Evolutionary conservation across 2,329 filamentous ascomycete species (phyloP), one percentile per base, ranked within the genome.

Genomic region (Venturia asperata): DNA sequence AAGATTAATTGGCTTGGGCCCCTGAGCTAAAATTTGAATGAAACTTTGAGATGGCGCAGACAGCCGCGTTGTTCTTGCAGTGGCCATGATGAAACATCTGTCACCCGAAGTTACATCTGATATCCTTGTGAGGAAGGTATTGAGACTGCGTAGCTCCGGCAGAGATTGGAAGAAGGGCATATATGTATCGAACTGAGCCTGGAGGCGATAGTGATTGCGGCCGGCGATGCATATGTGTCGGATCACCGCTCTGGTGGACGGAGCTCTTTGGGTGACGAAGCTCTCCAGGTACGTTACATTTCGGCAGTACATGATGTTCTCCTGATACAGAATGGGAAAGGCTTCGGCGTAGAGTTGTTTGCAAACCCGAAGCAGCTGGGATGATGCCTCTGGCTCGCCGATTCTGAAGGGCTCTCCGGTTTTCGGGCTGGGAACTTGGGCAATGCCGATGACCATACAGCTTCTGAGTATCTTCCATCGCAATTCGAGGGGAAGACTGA

Each of bases 301-400:
- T 6, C 47, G 56, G 30, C 34, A 39, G 61, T n/a, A 43, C n/a
- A 62, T 41, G 61, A 43, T 62, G 15, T 62, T 62, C 37, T 62
- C 43, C 10, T 42, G 42, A 24, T 62, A 62, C 2, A 62, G 61
- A 34, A 62, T 62, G 17, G 61, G 61, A 3, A 34, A 34, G 10
- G 39, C 61, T 34, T 62, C 61, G 1, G 43, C 5, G n/a, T 43
- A 43, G 61, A 62, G 7, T 17, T 62, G 61, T 34, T 62, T 24
- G 39, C 61, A 62, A 5, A 47, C 43, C n/a, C 61, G 61, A 27
- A 62, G 61, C 30, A 61, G 13, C 30, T 61, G 56, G 6, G 56
- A 61, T 27, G 30, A 39, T 5, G 56, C 56, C 21, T 52, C 47
- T 52, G 47, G 21, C 21, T 52, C 10, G 13, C 21, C 21, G 47